Evolutionary conservation across 257 asterid species (phyloP), one percentile per base, ranked within the genome.

Genomic region (Forsythia viridissima): DNA sequence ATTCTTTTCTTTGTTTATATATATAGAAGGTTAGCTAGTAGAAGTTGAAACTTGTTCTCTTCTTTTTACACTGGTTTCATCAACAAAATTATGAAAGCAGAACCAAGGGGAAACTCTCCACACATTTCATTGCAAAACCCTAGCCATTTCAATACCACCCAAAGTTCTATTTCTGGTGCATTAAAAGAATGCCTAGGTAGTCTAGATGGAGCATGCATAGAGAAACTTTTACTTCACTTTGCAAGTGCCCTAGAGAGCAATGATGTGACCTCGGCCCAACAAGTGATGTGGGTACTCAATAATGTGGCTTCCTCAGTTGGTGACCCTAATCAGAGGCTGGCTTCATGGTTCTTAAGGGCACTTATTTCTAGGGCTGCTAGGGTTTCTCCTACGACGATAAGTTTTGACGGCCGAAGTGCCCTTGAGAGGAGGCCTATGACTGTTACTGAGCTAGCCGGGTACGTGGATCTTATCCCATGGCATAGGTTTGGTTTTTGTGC

Each of bases 271-370:
- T 69, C 88, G 71, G 97, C 97, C 10, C 97, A 91, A 59, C 97
- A 93, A 87, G 93, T 93, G 37, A 91, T 90, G 97, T 93, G 97
- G 97, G 97, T 93, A 0, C 95, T 93, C 73, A 93, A 91, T 77
- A 93, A 93, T 84, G 91, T 91, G n/a, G 95, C 97, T 63, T 91
- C 97, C 1, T 82, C 89, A 16, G 57, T 57, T 21, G 97, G 97
- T 11, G 97, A 93, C 38, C 93, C 97, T 4, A 91, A 93, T 75
- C 97, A 93, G 63, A 74, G 95, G 73, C 89, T 93, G 0, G 89
- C 97, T 24, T 91, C 92, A 3, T 91, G 89, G 86, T 86, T 93
- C 70, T 82, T 93, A 3, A 72, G 85, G 6, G 97, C 97, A 5
- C 89, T 93, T 18, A 77, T 93, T 24, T 90, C 95, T 2, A 85